Evolutionary conservation across 169 alveolate genomes (phyloP).

Genomic region (Eimeria acervulina): DNA sequence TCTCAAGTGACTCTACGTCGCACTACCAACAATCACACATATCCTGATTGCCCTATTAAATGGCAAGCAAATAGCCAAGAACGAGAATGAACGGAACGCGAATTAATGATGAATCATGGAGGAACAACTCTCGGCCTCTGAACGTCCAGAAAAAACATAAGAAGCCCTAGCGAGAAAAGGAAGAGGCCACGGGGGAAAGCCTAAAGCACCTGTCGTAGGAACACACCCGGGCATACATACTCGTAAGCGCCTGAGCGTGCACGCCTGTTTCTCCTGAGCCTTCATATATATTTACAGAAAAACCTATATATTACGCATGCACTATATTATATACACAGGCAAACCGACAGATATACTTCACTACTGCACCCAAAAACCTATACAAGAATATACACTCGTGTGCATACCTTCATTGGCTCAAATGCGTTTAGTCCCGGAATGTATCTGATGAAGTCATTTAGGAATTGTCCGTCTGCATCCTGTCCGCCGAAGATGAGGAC

Average conservation of each 20-base stretch:
- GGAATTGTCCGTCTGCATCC: constrained; percentile 36
- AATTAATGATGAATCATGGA: too few relatives aligned
- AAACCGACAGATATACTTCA: background rate
- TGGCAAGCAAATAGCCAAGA: background rate
- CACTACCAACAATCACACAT: background rate
- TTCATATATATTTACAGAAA: too few relatives aligned
- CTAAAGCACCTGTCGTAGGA: too few relatives aligned
- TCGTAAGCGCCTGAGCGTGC: too few relatives aligned
- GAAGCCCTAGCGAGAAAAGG: background rate
- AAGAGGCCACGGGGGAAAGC: background rate
- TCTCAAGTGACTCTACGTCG: background rate
- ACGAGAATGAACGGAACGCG: background rate
- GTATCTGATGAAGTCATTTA: constrained; percentile 70
- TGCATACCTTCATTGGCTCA: constrained; percentile 79
- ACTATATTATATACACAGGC: background rate
- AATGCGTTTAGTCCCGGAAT: constrained; percentile 74
- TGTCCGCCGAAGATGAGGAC: constrained; percentile 74
- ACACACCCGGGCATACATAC: too few relatives aligned
- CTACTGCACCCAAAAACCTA: too few relatives aligned
- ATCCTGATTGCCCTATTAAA: background rate
- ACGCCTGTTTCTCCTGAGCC: too few relatives aligned
- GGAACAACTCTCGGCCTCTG: background rate
- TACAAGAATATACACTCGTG: too few relatives aligned
- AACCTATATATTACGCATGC: background rate
- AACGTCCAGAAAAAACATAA: background rate